Evolutionary conservation across 768 basidiomycete species (phyloP).

Genomic region (Mycena epipterygia): DNA sequence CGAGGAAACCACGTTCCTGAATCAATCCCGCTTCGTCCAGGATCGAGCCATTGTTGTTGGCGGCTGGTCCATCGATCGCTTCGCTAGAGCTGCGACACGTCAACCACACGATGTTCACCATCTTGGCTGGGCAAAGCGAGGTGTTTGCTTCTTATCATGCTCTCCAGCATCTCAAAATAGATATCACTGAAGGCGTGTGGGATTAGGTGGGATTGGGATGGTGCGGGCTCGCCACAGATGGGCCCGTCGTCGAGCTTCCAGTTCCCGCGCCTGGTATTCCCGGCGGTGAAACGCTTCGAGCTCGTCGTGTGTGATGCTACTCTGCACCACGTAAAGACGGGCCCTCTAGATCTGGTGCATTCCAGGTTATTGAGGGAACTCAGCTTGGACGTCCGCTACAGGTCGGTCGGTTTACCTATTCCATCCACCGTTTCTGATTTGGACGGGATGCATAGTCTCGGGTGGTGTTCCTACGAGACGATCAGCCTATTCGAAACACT

Average conservation of each 20-base stretch:
- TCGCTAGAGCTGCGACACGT: background rate
- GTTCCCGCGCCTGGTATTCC: no score
- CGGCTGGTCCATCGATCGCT: background rate
- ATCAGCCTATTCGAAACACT: conserved; percentile 35
- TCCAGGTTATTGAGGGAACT: no score
- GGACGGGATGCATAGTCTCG: conserved; percentile 14
- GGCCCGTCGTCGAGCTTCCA: no score
- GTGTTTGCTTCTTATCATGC: background rate
- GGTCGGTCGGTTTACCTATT: no score
- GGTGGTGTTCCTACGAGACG: conserved; percentile 6
- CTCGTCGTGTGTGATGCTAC: no score
- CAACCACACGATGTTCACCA: background rate
- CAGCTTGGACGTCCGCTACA: no score
- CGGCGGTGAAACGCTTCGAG: no score
- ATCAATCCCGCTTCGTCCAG: background rate
- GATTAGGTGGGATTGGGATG: no score
- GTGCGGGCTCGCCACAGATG: background rate
- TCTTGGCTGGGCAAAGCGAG: background rate
- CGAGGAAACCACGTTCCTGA: background rate
- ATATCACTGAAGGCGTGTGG: background rate
- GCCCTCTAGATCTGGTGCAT: no score
- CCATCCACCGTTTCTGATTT: background rate
- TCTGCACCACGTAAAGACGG: no score
- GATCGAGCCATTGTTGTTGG: background rate
- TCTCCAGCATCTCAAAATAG: background rate